Conservation (phyloP, 2,329 filamentous ascomycete species). For the Didymella lethalis region DNA sequence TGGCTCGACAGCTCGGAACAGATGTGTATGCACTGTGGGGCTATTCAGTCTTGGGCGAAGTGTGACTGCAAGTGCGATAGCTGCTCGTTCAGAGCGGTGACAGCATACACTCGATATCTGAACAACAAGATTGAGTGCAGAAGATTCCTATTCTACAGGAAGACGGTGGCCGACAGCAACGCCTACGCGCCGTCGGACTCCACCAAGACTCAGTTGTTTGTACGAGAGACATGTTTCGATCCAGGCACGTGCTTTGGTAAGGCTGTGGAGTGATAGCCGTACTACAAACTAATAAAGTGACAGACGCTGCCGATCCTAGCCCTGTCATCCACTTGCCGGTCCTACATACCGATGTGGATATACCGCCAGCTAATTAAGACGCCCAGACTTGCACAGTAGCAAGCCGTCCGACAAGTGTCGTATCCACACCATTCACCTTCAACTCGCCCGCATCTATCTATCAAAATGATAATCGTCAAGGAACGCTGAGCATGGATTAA, state of each 20-base stretch:
- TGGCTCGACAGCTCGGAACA: slow-evolving; percentile 37
- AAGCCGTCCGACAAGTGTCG: neutral
- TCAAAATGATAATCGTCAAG: neutral
- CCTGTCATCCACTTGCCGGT: slow-evolving; percentile 34
- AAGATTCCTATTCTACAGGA: slow-evolving; percentile 38
- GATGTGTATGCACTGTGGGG: slow-evolving; percentile 50
- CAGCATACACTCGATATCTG: slow-evolving; percentile 44
- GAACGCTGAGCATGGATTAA: neutral
- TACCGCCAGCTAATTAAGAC: neutral
- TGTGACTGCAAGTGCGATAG: slow-evolving; percentile 45
- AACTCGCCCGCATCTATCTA: neutral
- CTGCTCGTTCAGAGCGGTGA: slow-evolving; percentile 37
- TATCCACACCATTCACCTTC: neutral
- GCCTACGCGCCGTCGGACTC: neutral
- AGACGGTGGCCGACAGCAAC: slow-evolving; percentile 1
- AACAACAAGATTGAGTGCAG: slow-evolving; percentile 38
- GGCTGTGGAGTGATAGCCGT: neutral
- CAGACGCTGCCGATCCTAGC: slow-evolving; percentile 13
- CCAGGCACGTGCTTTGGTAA: slow-evolving; percentile 6
- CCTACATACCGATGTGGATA: slow-evolving; percentile 10
- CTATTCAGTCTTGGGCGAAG: slow-evolving; percentile 34
- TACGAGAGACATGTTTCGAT: slow-evolving; percentile 34
- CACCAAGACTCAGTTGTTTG: slow-evolving; percentile 29
- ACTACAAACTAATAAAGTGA: slow-evolving; percentile 14
- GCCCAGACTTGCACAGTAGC: neutral